These are phyloP conservation scores for Entamoeba invadens DNA, from an alignment of 208 protist genomes.

Conservation along the genomic window DNA sequence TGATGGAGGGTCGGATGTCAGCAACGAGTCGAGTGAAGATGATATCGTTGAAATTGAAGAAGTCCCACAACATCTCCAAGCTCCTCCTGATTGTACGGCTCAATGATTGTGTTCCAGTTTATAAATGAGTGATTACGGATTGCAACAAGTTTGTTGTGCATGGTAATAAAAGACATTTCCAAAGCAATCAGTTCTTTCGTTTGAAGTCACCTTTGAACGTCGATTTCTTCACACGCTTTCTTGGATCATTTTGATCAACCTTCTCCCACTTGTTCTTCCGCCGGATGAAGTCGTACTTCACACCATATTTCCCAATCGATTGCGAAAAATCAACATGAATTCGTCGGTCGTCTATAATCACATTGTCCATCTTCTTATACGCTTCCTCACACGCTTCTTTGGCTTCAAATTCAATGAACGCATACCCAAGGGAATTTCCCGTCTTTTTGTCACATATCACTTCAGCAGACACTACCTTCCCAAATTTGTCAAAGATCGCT, in stretches of 20 bases:
- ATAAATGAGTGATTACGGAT: too few relatives aligned
- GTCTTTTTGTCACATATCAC: conserved; percentile 53
- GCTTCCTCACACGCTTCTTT: conserved; percentile 63
- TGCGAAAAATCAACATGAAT: conserved; percentile 85
- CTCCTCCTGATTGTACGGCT: not conserved
- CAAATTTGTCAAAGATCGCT: conserved; percentile 80
- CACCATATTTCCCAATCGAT: not conserved
- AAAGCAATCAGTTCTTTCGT: too few relatives aligned
- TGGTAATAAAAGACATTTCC: too few relatives aligned
- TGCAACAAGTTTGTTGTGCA: too few relatives aligned
- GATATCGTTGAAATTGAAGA: not conserved
- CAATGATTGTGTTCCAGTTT: too few relatives aligned
- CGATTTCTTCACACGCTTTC: too few relatives aligned
- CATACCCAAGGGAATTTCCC: conserved; percentile 72
- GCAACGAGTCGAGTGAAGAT: not conserved
- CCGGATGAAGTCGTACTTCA: not conserved
- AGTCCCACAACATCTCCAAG: not conserved
- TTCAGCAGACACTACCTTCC: conserved; percentile 59
- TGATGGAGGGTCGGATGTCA: not conserved
- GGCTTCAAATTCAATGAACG: conserved; percentile 85
- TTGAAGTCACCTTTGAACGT: too few relatives aligned
- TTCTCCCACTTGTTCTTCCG: not conserved
- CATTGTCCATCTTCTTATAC: conserved; percentile 86
- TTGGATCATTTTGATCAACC: not conserved
- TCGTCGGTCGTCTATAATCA: conserved; percentile 82